Evolutionary conservation across 2,329 filamentous ascomycete species (phyloP).

Genomic region (Plenodomus biglobosus): DNA sequence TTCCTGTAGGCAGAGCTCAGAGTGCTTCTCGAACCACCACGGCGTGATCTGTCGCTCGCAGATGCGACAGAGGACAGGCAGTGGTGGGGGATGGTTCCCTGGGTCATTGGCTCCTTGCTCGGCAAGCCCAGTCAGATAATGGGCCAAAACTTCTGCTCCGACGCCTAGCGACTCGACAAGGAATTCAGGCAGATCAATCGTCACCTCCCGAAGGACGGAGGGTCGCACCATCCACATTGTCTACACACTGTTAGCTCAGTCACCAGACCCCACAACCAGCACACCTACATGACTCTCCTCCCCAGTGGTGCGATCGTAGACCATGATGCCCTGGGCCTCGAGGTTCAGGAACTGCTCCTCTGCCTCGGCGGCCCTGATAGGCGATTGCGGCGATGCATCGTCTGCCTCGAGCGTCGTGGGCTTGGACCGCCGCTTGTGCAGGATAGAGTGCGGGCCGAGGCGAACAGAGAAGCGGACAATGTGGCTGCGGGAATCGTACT

Average conservation of each 20-base stretch:
- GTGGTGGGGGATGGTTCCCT: slow-evolving; percentile 74
- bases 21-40: slow-evolving; percentile 99
- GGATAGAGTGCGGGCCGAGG: slow-evolving; percentile 41
- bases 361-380: slow-evolving; percentile 25
- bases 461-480: slow-evolving; percentile 56
- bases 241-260: slow-evolving; percentile 52
- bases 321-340: slow-evolving; percentile 97
- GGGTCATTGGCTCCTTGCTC: slow-evolving; percentile 78
- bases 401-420: slow-evolving; percentile 31
- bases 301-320: slow-evolving; percentile 85
- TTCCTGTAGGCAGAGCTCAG: slow-evolving; percentile 91
- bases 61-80: slow-evolving; percentile 89
- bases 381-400: slow-evolving; percentile 35
- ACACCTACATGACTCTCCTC: slow-evolving; percentile 82
- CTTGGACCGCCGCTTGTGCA: slow-evolving; percentile 34
- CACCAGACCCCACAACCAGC: not conserved
- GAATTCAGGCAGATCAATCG: slow-evolving; percentile 86
- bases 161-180: slow-evolving; percentile 93
- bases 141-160: slow-evolving; percentile 90
- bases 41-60: slow-evolving; percentile 96
- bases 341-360: slow-evolving; percentile 68
- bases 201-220: slow-evolving; percentile 86
- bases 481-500: slow-evolving; percentile 89
- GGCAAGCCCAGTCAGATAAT: slow-evolving; percentile 86
- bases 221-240: slow-evolving; percentile 99